Base-by-base conservation (phyloP, 306 rosid species). In the Casuarina equisetifolia region DNA sequence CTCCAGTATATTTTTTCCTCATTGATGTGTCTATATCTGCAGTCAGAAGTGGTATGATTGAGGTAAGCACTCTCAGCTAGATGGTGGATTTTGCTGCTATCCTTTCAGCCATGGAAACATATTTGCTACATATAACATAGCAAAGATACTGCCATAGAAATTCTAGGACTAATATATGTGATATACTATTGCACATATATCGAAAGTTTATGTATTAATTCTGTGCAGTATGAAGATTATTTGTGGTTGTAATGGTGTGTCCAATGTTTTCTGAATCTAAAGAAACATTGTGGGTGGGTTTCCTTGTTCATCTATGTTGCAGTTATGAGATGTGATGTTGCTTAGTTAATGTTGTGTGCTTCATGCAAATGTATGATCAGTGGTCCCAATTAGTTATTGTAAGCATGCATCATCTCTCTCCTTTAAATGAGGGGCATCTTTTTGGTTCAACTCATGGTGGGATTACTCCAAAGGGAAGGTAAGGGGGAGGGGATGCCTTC, bases 31-130 rank as follows among this genome's bases (percentile, higher is more conserved):
- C 99, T 52, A 78, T 86, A 68, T 90, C 97, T 77, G 97, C 99
- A 8, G 98, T 88, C 81, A 96, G 91, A 91, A 96, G 99, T 91
- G 99, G 99, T 69, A 96, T 96, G 98, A 90, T 92, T 86, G 96
- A 93, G 96, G 99, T 92, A 80, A 83, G 74, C 72, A 71, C 73
- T 76, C 72, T 17, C 69, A 39, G 13, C 72, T 16, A 52, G 32
- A 12, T 72, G 57, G 32, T 5, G 35, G 12, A 20, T 80, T 62
- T 50, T 74, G 52, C 53, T 74, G 69, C 51, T 15, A 10, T 42
- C 4, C 75, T 6, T 69, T 38, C 12, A 35, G 38, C 46, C n/a
- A 17, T 79, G 15, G 38, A 7, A 9, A 3, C 38, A 32, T 75
- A 42, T 63, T 62, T 58, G 12, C 72, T 46, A 43, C 25, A 54